Base-by-base conservation (phyloP, 768 basidiomycete genomes). In the Pleurotus giganteus region DNA sequence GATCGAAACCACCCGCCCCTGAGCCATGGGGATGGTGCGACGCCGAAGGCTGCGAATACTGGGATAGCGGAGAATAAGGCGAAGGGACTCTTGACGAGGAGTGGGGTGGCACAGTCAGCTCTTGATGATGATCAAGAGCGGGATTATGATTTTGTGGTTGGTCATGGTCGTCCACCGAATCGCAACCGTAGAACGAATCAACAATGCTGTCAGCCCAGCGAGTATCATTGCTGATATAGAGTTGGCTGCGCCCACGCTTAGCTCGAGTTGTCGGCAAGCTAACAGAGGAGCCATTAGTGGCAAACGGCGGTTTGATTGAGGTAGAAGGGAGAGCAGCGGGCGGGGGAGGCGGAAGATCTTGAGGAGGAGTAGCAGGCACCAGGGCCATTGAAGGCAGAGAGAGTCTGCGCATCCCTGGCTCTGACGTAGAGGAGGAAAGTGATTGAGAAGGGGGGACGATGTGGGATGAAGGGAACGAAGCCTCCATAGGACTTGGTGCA, bases 171-270 rank as follows among this genome's bases (percentile, higher is more conserved):
- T 32, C 47, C 8, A 7, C 13, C 7, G 31, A 21, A 15, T 21
- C 49, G 24, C n/a, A 19, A 28, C 19, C 32, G 19, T 50, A 50
- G 32, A 50, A 50, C 29, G 49, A 50, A 37, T 50, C 49, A 36
- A n/a, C 49, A 12, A 50, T 15, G 23, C 49, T 50, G 12, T 50
- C 49, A 23, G 49, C 49, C 49, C 49, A 50, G 7, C 49, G 49
- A 23, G 49, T 50, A 23, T 50, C 49, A 19, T 50, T 50, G 27
- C 49, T 50, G 12, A 50, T 50, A 24, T 50, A 50, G 9, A 50
- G 15, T 23, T 50, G 49, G 24, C 49, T 50, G 11, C 49, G 29
- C 2, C 49, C 49, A n/a, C 49, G 31, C 26, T 50, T 50, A 4
- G 49, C 29, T 4, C 49, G 49, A 13, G 34, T 15, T n/a, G 34